Conservation (phyloP, 2,329 filamentous ascomycete genomes). For the Ophidiomyces ophidiicola region DNA sequence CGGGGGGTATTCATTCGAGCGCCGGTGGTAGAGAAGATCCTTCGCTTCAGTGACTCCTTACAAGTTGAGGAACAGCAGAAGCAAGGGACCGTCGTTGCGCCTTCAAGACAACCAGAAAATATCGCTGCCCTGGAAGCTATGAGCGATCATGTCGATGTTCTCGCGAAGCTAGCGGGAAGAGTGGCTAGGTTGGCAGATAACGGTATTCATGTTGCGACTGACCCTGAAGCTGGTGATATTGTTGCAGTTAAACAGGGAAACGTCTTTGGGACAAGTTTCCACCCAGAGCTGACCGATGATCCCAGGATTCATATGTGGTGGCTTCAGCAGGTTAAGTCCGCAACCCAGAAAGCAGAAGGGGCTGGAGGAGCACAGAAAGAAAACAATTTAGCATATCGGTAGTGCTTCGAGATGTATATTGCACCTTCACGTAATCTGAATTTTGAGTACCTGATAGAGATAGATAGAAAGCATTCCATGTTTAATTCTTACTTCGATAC, state of each 20-base stretch:
- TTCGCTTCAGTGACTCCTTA: slow-evolving; percentile 43
- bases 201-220: slow-evolving; percentile 27
- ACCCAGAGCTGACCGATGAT: slow-evolving; percentile 84
- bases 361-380: background rate
- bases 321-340: slow-evolving; percentile 56
- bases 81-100: slow-evolving; percentile 46
- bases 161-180: slow-evolving; percentile 45
- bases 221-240: slow-evolving; percentile 52
- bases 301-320: slow-evolving; percentile 87
- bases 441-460: slow-evolving; percentile 9
- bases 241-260: slow-evolving; percentile 84
- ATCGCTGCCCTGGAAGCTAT: slow-evolving; percentile 35
- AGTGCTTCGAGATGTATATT: slow-evolving; percentile 1
- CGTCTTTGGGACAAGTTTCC: slow-evolving; percentile 88
- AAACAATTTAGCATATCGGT: slow-evolving; percentile 8
- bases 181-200: slow-evolving; percentile 39
- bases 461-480: slow-evolving; percentile 5
- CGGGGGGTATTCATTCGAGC: slow-evolving; percentile 86
- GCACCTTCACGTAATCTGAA: background rate
- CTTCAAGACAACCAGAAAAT: slow-evolving; percentile 38
- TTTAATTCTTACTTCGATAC: slow-evolving; percentile 2
- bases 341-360: slow-evolving; percentile 23
- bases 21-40: slow-evolving; percentile 75
- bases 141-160: slow-evolving; percentile 43
- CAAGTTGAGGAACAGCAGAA: slow-evolving; percentile 38